These are phyloP conservation scores for Prunus yedoensis DNA, from an alignment of 331 rosid genomes.

Conservation along the genomic window DNA sequence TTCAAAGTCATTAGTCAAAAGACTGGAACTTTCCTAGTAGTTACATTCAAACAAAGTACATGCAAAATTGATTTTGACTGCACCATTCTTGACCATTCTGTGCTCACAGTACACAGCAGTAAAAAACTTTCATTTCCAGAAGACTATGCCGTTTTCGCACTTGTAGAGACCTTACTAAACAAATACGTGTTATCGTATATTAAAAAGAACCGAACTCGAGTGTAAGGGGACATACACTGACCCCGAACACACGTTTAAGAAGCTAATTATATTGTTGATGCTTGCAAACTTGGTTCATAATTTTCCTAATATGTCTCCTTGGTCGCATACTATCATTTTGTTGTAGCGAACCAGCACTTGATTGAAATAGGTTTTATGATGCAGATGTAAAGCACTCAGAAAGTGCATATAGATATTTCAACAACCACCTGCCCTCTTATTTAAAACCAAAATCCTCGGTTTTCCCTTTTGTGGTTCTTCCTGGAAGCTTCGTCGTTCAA, in stretches of 20 bases:
- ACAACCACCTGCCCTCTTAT: not conserved
- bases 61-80: not conserved
- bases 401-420: too few species aligned
- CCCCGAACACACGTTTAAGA: too few species aligned
- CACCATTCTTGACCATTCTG: too few species aligned
- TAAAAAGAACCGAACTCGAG: too few species aligned
- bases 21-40: not conserved
- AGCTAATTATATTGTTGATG: not conserved
- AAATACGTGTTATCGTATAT: too few species aligned
- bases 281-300: not conserved
- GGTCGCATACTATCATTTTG: too few species aligned
- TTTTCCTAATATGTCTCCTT: too few species aligned
- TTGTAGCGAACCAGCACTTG: too few species aligned
- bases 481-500: constrained; percentile 15
- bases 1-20: not conserved
- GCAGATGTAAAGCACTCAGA: too few species aligned
- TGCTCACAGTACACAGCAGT: not conserved
- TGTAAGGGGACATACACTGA: too few species aligned
- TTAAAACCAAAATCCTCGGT: not conserved
- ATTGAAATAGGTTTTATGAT: too few species aligned
- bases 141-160: not conserved
- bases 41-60: not conserved
- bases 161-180: not conserved
- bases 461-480: not conserved
- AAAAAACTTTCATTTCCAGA: not conserved